A percentile compares a stretch with the other conserved stretches of the same genome.
Evolutionary conservation across 1,139 yeast species (phyloP).

Genomic region (Suhomyces guaymorum): DNA sequence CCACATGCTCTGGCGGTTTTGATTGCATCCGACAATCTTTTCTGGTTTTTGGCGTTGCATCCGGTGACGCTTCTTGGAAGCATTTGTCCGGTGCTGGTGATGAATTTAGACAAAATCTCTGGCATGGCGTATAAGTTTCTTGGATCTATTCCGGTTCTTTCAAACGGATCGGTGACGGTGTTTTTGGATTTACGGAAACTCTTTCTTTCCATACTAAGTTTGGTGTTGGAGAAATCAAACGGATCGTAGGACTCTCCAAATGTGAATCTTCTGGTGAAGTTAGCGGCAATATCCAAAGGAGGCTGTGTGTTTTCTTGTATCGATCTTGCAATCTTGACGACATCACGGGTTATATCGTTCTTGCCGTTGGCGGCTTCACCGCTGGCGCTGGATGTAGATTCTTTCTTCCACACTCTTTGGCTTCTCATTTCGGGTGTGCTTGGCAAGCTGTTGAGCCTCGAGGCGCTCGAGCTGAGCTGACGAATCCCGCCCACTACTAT

Average conservation of each 20-base stretch:
- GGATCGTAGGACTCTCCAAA: constrained; percentile 63
- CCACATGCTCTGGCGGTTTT: constrained; percentile 72
- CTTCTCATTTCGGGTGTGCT: constrained; percentile 39
- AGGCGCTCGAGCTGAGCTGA: constrained; percentile 6
- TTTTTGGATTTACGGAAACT: constrained; percentile 18
- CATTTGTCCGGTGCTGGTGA: constrained; percentile 67
- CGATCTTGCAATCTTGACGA: constrained; percentile 33
- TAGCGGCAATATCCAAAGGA: constrained; percentile 28
- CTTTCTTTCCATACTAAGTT: constrained; percentile 42
- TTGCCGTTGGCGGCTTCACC: constrained; percentile 16
- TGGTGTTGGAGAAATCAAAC: constrained; percentile 67
- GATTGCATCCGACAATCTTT: constrained; percentile 62
- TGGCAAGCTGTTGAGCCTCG: constrained; percentile 20
- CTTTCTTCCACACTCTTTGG: constrained; percentile 28
- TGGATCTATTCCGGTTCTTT: constrained; percentile 61
- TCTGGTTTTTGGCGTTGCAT: constrained; percentile 60
- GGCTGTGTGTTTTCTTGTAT: constrained; percentile 30
- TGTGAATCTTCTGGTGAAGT: constrained; percentile 43
- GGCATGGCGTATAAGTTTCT: constrained; percentile 67
- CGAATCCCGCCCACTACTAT: constrained; percentile 7
- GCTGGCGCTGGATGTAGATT: constrained; percentile 13
- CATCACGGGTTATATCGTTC: constrained; percentile 23
- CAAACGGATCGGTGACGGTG: constrained; percentile 44
- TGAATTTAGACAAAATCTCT: constrained; percentile 56
- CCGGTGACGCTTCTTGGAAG: constrained; percentile 69